Evolutionary conservation across 1,284 basidiomycete species (phyloP).

Genomic region (Cutaneotrichosporon cavernicola): DNA sequence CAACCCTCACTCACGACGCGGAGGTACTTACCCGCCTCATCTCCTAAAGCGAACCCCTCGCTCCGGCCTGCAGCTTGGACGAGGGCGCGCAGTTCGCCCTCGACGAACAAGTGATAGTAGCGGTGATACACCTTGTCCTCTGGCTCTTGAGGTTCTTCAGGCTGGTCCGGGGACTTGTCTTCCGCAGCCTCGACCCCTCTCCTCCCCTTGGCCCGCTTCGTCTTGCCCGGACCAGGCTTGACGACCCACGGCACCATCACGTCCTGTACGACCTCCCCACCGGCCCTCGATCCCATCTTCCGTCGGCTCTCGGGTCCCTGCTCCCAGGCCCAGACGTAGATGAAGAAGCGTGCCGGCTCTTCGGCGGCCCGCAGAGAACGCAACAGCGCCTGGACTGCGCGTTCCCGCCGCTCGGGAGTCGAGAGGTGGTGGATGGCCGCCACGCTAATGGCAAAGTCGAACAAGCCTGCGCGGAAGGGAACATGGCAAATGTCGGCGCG

Average conservation of each 20-base stretch:
- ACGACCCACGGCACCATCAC: conserved; percentile 72
- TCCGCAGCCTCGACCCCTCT: conserved; percentile 6
- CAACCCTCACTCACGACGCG: conserved; percentile 72
- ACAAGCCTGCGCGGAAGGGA: conserved; percentile 68
- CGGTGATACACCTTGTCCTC: conserved; percentile 64
- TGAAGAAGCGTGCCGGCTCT: conserved; percentile 69
- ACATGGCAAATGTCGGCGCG: conserved; percentile 65
- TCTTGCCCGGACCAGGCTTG: conserved; percentile 18
- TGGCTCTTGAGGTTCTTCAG: conserved; percentile 4
- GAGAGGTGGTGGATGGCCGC: conserved; percentile 93
- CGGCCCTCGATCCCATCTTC: conserved; percentile 55
- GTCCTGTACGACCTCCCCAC: conserved; percentile 57
- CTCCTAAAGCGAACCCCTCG: conserved; percentile 57
- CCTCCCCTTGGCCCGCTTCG: conserved; percentile 11
- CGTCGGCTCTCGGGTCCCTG: conserved; percentile 82
- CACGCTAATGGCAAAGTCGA: conserved; percentile 91
- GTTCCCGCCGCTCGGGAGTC: conserved; percentile 66
- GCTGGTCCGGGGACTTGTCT: neutral
- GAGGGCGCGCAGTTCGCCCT: conserved; percentile 69
- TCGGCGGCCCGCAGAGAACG: conserved; percentile 61
- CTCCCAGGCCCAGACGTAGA: conserved; percentile 98
- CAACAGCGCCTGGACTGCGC: conserved; percentile 71
- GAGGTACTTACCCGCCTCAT: conserved; percentile 55
- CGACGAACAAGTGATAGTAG: conserved; percentile 90
- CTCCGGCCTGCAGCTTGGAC: conserved; percentile 63